These are phyloP conservation scores for Eucalyptus sp. DNA, from an alignment of 345 rosid genomes.

Conservation along the genomic window DNA sequence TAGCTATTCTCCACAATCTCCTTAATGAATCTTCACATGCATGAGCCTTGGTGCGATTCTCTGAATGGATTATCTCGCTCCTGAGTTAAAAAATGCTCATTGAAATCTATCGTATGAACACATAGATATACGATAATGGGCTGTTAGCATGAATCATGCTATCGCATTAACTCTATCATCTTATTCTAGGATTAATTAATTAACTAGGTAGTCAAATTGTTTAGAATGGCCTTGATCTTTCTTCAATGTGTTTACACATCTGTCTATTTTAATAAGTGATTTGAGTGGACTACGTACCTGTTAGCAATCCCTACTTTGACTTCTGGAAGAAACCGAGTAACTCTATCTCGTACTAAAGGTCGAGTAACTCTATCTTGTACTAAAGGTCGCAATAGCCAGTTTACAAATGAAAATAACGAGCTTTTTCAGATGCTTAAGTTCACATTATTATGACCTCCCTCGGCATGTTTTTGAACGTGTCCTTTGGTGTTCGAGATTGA, in stretches of 20 bases:
- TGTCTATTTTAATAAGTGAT: background rate
- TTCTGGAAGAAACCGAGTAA: background rate
- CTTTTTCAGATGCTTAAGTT: background rate
- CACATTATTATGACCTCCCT: background rate
- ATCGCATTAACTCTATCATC: background rate
- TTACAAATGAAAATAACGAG: background rate
- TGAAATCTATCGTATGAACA: background rate
- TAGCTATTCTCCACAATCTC: too few species aligned
- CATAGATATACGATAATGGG: background rate
- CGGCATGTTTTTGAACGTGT: background rate
- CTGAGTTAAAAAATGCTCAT: too few species aligned
- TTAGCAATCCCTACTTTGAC: background rate
- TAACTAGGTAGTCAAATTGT: background rate
- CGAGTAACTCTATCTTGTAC: background rate
- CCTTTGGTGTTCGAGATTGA: background rate
- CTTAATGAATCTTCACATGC: too few species aligned
- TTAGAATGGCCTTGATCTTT: background rate
- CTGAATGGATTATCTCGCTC: too few species aligned
- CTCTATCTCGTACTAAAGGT: background rate
- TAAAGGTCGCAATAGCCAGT: background rate
- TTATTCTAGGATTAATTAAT: background rate
- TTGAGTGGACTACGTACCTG: background rate
- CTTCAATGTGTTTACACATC: background rate
- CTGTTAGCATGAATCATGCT: background rate
- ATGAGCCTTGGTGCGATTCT: too few species aligned